Evolutionary conservation across 805 yeast genomes (phyloP), one percentile per base, ranked within the genome.

Genomic region (Wickerhamiella australiensis): DNA sequence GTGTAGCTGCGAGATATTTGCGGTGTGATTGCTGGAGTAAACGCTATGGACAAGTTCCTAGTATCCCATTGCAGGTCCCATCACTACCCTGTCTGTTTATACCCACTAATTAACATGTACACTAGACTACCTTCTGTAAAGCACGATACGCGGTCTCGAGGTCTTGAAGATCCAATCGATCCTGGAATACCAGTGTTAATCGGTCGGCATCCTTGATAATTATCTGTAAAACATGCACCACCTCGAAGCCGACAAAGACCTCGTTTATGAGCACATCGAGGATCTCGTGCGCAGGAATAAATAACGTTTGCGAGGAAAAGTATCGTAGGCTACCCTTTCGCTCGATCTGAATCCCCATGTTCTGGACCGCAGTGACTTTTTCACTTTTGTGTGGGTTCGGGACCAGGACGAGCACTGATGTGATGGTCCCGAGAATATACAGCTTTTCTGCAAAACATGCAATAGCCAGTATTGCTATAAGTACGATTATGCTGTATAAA

Each of bases 241-340:
- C 85, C 53, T 79, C 79, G 53, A 78, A 74, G 5, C 81, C 81
- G 49, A 70, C 70, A 60, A 85, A 83, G 0, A 84, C 88, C 62
- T 85, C 94, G 59, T 82, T 82, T 22, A 85, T 78, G 0, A 82
- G 75, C 9, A 84, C 62, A 61, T 83, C 90, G 3, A 75, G 71
- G 47, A 84, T 71, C 42, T 68, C 68, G 42, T 72, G 74, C 35
- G 70, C 64, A 0, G 87, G 81, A 9, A 81, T 71, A 60, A 84
- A 81, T 23, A 65, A 56, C 36, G 62, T 62, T 7, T 49, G 49
- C n/a, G 50, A 51, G 17, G 55, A 56, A n/a, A 58, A 49, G 6
- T 56, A 36, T 20, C 57, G 57, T 56, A 68, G 58, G 2, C 58
- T 54, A 8, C 65, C 60, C 13, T 61, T 54, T 18, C 69, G 60